Evolutionary conservation across 805 yeast species (phyloP), one percentile per base, ranked within the genome.

Genomic region (Barnettozyma salicaria): DNA sequence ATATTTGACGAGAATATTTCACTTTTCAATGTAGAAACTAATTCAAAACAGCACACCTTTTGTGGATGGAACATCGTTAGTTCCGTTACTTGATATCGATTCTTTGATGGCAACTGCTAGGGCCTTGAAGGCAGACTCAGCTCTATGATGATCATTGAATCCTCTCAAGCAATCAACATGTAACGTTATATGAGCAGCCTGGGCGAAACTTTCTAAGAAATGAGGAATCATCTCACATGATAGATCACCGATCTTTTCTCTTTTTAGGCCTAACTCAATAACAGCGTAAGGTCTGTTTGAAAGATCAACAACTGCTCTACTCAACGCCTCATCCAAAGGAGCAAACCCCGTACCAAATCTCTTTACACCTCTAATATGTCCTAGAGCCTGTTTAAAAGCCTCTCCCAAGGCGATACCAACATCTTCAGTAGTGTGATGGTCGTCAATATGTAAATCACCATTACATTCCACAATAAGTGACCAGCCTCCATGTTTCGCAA

Each of bases 151-250:
- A 61, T 92, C 98, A 60, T 92, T 92, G 59, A 75, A 76, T 1
- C 98, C 98, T 48, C 97, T 71, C 40, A 92, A 56, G 59, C 96
- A 86, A 62, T 92, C 98, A 24, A 92, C 96, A 55, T 92, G 98
- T 54, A 92, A 55, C 1, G 98, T 92, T 37, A 92, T 72, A 42
- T 82, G 81, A 1, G 97, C 96, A 27, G 84, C 85, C 52, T 83
- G 86, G 4, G 97, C 96, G 67, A 92, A 92, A 50, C 95, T 81
- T 60, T 88, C 95, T 44, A 92, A 58, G 32, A 92, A 89, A 60
- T 92, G 98, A n/a, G 97, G 97, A 46, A 92, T 82, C 98, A 92
- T 92, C 64, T 92, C 98, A 53, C 92, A 77, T 25, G 88, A 76
- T 36, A 92, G 70, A 53, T 85, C 95, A 36, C 98, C 98, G 49